Evolutionary conservation across 1,284 basidiomycete genomes (phyloP).

Genomic region (Exobasidium cylindrosporum): DNA sequence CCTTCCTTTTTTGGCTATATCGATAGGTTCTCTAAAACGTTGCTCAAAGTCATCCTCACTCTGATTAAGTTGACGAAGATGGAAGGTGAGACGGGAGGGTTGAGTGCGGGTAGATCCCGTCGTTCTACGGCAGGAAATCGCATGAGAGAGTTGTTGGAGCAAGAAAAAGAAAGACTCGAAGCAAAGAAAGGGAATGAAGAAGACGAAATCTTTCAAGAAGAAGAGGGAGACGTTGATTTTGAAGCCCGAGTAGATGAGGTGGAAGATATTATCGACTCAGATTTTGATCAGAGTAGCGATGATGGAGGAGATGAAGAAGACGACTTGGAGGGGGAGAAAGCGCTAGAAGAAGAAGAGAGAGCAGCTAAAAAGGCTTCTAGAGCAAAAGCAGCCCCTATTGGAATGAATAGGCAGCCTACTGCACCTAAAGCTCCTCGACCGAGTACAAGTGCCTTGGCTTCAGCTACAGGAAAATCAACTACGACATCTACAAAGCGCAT

Average conservation of each 20-base stretch:
- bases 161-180: conserved; percentile 31
- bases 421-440: conserved; percentile 4
- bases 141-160: conserved; percentile 47
- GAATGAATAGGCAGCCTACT: background rate
- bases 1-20: no score
- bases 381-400: conserved; percentile 1
- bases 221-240: conserved; percentile 47
- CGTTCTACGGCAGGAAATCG: conserved; percentile 16
- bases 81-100: background rate
- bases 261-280: conserved; percentile 45
- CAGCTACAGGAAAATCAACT: background rate
- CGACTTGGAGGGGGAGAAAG: conserved; percentile 30
- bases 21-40: no score
- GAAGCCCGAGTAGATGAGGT: conserved; percentile 24
- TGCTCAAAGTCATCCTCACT: no score
- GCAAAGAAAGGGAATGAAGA: conserved; percentile 7
- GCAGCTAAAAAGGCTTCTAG: conserved; percentile 22
- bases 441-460: background rate
- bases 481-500: conserved; percentile 5
- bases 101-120: conserved; percentile 2
- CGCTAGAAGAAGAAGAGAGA: conserved; percentile 35
- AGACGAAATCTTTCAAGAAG: conserved; percentile 48
- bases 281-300: conserved; percentile 39
- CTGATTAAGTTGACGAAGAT: no score
- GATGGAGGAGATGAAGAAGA: conserved; percentile 23